These are phyloP conservation scores for Emydomyces testavorans DNA, from an alignment of 2,329 filamentous ascomycete genomes.

Conservation along the genomic window DNA sequence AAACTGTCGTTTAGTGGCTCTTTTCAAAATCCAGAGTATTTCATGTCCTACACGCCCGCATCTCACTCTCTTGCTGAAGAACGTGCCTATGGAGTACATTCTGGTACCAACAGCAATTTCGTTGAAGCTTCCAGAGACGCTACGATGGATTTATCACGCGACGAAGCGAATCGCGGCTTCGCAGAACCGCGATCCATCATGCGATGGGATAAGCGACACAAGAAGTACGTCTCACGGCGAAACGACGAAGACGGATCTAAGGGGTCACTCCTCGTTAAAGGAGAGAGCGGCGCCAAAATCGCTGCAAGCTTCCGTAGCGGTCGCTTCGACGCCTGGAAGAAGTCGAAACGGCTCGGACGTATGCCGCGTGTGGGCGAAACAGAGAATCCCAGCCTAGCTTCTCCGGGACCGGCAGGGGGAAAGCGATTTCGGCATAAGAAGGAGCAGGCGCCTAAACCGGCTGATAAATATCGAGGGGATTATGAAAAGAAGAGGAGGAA, in stretches of 20 bases:
- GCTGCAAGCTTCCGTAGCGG: conserved; percentile 87
- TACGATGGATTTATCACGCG: conserved; percentile 85
- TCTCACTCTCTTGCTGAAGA: conserved; percentile 74
- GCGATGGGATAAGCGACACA: conserved; percentile 94
- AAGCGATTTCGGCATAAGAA: conserved; percentile 73
- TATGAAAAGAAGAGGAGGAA: conserved; percentile 85
- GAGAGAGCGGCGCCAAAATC: conserved; percentile 92
- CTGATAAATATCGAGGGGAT: conserved; percentile 85
- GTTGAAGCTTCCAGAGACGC: conserved; percentile 73
- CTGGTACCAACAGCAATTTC: conserved; percentile 66
- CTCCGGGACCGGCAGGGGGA: conserved; percentile 30
- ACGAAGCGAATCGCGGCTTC: conserved; percentile 67
- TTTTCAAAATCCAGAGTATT: conserved; percentile 77
- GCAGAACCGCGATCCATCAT: conserved; percentile 64
- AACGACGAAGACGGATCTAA: conserved; percentile 92
- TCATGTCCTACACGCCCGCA: conserved; percentile 91
- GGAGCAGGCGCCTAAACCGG: conserved; percentile 80
- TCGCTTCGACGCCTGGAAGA: conserved; percentile 85
- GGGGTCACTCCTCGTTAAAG: conserved; percentile 63
- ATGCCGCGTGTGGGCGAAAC: conserved; percentile 73
- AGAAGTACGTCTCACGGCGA: conserved; percentile 81
- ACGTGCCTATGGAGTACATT: conserved; percentile 84
- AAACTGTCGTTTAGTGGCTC: conserved; percentile 26
- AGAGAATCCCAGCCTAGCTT: conserved; percentile 43
- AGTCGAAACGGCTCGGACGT: conserved; percentile 65